phyloP scores from a whole-genome alignment of 768 basidiomycete genomes.

The Rickenella mellea region DNA sequence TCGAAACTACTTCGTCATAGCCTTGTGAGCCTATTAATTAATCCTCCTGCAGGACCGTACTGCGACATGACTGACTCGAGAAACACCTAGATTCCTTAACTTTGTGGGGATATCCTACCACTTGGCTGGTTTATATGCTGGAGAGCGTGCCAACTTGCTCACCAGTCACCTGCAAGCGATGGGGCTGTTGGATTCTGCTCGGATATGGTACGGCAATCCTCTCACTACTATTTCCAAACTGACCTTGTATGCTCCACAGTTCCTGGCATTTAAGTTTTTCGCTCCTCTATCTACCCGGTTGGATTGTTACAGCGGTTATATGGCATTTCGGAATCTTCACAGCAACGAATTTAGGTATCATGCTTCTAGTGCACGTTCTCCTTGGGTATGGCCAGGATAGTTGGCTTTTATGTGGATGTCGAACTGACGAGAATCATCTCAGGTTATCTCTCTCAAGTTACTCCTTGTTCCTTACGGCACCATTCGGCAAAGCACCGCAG shows the following conservation, averaged over 20 bases:
- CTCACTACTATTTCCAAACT: not conserved
- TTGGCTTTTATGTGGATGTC: not conserved
- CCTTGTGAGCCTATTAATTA: slow-evolving; percentile 36
- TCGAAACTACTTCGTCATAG: slow-evolving; percentile 54
- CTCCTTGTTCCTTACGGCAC: slow-evolving; percentile 61
- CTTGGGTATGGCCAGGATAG: slow-evolving; percentile 21
- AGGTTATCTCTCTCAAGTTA: slow-evolving; percentile 61
- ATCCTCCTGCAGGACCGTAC: not conserved
- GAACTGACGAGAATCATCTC: not conserved
- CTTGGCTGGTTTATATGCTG: slow-evolving; percentile 58
- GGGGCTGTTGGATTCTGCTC: slow-evolving; percentile 65
- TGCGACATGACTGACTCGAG: not conserved
- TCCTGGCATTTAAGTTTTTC: slow-evolving; percentile 64
- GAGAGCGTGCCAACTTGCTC: slow-evolving; percentile 53
- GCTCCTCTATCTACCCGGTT: slow-evolving; percentile 63
- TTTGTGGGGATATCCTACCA: slow-evolving; percentile 74
- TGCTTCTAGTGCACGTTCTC: slow-evolving; percentile 57
- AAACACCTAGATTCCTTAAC: slow-evolving; percentile 54
- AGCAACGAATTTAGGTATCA: slow-evolving; percentile 44
- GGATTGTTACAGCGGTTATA: slow-evolving; percentile 54
- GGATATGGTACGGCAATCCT: slow-evolving; percentile 38
- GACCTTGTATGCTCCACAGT: slow-evolving; percentile 12
- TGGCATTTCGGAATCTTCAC: slow-evolving; percentile 67
- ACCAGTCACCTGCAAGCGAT: slow-evolving; percentile 73
- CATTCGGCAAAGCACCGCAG: slow-evolving; percentile 66